Evolutionary conservation across 352 stramenopile species (phyloP), one percentile per base, ranked within the genome.

Genomic region (Globisporangium radiosum): DNA sequence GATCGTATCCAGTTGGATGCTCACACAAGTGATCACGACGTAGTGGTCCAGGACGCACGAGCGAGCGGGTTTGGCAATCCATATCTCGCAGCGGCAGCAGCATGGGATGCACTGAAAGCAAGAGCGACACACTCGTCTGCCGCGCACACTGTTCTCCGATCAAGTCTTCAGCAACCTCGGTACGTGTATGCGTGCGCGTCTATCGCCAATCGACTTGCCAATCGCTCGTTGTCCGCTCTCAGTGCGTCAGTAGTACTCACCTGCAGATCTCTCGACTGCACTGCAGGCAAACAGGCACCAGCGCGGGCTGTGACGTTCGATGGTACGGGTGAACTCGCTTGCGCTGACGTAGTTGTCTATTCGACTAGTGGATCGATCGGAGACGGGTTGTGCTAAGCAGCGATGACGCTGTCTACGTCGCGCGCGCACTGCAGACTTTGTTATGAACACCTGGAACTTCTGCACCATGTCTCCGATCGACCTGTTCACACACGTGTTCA

Each of bases 391-490:
- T 15, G 33, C 25, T 54, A 5, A 15, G 19, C 19, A 25, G 19
- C 19, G 19, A 25, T 25, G 19, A 25, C 19, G 19, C 19, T 25
- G 19, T 25, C 19, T 25, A 25, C 19, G 19, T 25, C 50, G 14
- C n/a, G 4, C 14, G 42, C 8, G 10, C 42, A 14, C 42, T 13
- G 8, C 48, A 78, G 74, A 82, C 64, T 84, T 86, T 54, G 52
- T 86, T 11, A 42, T 81, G 36, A 84, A 84, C 52, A 64, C 81
- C 2, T 86, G 76, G 76, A 86, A 79, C 39, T 81, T 84, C 47
- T 84, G 76, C 44, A 82, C 74, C 3, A 86, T 86, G 76, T 62
- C 57, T 10, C 9, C 47, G 6, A 60, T 66, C 50, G 68, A 80
- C 36, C 58, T 86, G 25, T 65, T 73, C 40, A 64, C 55, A 0